Percentiles rank a stretch among this genome's conserved stretches.
These are phyloP conservation scores for Isatis lusitanica DNA, from an alignment of 441 rosid genomes.

Conservation along the genomic window DNA sequence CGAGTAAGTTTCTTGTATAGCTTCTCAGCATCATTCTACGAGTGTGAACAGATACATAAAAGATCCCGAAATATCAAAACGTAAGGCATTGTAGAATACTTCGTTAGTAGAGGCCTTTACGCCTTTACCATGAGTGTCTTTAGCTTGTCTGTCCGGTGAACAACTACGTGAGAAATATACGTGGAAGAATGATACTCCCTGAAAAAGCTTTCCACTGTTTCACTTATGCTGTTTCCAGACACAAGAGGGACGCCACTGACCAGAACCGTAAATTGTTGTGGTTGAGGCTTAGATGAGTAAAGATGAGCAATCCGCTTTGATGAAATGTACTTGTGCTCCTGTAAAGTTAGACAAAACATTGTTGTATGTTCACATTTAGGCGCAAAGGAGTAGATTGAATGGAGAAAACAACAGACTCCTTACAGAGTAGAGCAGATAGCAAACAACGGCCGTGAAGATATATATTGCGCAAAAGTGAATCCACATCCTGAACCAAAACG, in stretches of 20 bases:
- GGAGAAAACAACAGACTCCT: slow-evolving; percentile 39
- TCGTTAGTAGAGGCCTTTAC: slow-evolving; percentile 42
- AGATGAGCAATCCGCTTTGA: slow-evolving; percentile 64
- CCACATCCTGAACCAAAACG: slow-evolving; percentile 77
- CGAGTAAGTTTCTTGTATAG: slow-evolving; percentile 55
- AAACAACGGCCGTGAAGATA: slow-evolving; percentile 78
- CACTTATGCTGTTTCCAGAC: slow-evolving; percentile 57
- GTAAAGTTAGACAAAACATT: slow-evolving; percentile 32
- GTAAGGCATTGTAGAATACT: not conserved
- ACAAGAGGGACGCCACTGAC: slow-evolving; percentile 70
- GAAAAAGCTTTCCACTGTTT: slow-evolving; percentile 74
- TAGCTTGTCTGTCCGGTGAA: slow-evolving; percentile 67
- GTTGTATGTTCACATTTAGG: slow-evolving; percentile 1
- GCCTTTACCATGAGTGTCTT: slow-evolving; percentile 60
- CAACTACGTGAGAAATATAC: slow-evolving; percentile 73
- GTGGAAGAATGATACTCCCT: slow-evolving; percentile 75
- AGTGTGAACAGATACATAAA: not conserved
- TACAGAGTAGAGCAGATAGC: slow-evolving; percentile 87
- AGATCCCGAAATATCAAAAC: slow-evolving; percentile 11
- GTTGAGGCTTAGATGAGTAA: slow-evolving; percentile 74
- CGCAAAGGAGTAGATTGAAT: not conserved
- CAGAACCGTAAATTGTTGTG: slow-evolving; percentile 74
- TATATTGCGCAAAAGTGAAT: slow-evolving; percentile 90
- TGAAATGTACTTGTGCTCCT: slow-evolving; percentile 74
- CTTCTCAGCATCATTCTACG: slow-evolving; percentile 71